A percentile compares a stretch with the other conserved stretches of the same genome.
Conservation (phyloP, 192 early-diverging fungal species). For the Diversispora eburnea region DNA sequence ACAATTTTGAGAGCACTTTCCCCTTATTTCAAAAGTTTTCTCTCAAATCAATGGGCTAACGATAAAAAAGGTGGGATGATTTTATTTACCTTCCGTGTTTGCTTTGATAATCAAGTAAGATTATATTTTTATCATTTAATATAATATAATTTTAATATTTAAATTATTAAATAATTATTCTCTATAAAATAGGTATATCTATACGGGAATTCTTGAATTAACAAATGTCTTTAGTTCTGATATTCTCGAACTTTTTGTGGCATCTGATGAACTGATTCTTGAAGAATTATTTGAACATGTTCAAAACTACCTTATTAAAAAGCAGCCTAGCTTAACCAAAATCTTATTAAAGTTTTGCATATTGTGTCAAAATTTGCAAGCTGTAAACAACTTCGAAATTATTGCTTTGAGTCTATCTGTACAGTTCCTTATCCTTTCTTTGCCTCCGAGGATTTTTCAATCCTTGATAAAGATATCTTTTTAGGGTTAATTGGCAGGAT, state of each 20-base stretch:
- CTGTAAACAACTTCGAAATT: slow-evolving; percentile 13
- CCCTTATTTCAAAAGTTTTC: slow-evolving; percentile 9
- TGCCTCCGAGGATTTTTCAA: neutral
- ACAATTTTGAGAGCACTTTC: slow-evolving; percentile 2
- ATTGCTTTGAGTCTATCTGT: slow-evolving; percentile 13
- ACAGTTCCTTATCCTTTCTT: slow-evolving; percentile 14
- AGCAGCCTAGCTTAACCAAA: neutral
- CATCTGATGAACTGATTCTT: slow-evolving; percentile 22
- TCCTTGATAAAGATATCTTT: slow-evolving; percentile 10
- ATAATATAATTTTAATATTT: neutral
- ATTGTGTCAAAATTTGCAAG: neutral
- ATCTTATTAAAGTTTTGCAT: slow-evolving; percentile 11
- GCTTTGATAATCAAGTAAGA: slow-evolving; percentile 12
- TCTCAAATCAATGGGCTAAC: slow-evolving; percentile 5
- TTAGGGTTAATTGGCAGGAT: neutral
- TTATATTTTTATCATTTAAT: no score
- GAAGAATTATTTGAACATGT: slow-evolving; percentile 1
- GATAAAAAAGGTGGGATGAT: slow-evolving; percentile 7
- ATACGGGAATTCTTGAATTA: slow-evolving; percentile 10
- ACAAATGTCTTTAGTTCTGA: neutral
- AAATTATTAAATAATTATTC: neutral
- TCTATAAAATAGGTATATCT: slow-evolving; percentile 9
- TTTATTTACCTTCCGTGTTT: slow-evolving; percentile 1
- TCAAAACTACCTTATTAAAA: slow-evolving; percentile 9
- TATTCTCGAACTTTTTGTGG: slow-evolving; percentile 12